Evolutionary conservation across 1,284 basidiomycete genomes (phyloP), one percentile per base, ranked within the genome.

Genomic region (Singerocomus inundabilis): DNA sequence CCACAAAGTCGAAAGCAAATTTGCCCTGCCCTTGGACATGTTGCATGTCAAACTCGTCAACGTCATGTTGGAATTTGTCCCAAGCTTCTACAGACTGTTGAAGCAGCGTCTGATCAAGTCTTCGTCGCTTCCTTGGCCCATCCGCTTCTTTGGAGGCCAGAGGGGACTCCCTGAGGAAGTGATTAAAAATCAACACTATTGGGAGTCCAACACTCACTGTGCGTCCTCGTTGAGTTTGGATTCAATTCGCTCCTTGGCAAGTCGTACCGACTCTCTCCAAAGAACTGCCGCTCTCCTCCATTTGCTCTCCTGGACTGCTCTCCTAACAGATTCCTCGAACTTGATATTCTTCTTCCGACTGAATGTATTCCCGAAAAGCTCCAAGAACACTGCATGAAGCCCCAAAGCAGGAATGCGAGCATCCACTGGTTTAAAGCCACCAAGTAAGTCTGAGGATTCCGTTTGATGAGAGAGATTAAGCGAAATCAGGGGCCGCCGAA

Each of bases 401-500:
- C 77, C 78, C 5, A 81, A 80, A 0, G 88, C 95, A 2, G 92
- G 85, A 0, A 93, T 72, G 36, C 85, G 80, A 2, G 89, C 82
- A 67, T 99, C 94, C 2, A 99, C 78, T 10, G 97, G 97, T 66
- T 95, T 95, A 72, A 97, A 96, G 0, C 96, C 95, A 26, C 97
- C 97, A 3, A 99, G 75, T 15, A 99, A 73, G 69, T 99, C 97
- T 4, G 91, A 87, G 4, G 93, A 90, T 68, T 99, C 97, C 1
- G 95, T 98, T 71, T 99, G 97, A 62, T 97, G 95, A 2, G 93
- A 97, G 62, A 99, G 70, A 65, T 99, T 99, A 56, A 99, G 80
- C 0, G 93, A 93, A 36, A 93, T 80, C 36, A 99, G 78, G 0
- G 87, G 84, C 32, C 84, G 82, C 15, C 81, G 81, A 28, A 97